phyloP scores from a whole-genome alignment of 108 stramenopile species.

The Cyclotella baltica region DNA sequence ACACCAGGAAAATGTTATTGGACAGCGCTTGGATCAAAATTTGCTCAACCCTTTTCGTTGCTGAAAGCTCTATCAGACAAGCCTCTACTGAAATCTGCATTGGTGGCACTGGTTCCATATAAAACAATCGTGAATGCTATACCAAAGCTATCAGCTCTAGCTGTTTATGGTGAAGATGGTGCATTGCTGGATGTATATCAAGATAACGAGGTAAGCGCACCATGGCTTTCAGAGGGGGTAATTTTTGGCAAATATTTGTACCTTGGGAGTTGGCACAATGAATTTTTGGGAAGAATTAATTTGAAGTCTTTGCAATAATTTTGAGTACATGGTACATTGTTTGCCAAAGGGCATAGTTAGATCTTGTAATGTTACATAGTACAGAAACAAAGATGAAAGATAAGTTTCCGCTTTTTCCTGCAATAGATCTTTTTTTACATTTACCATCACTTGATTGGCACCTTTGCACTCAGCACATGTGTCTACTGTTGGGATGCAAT shows the following conservation, averaged over 20 bases:
- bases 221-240: conserved; percentile 46
- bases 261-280: conserved; percentile 44
- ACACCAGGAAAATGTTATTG: conserved; percentile 29
- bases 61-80: conserved; percentile 31
- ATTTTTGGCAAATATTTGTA: conserved; percentile 41
- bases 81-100: conserved; percentile 16
- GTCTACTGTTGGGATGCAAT: too few species aligned
- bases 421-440: too few species aligned
- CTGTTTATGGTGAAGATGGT: conserved; percentile 47
- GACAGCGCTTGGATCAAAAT: conserved; percentile 30
- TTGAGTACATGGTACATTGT: not conserved
- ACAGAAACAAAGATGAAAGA: too few species aligned
- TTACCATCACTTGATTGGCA: too few species aligned
- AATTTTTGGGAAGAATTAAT: conserved; percentile 32
- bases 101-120: conserved; percentile 45
- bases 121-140: conserved; percentile 33
- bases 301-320: not conserved
- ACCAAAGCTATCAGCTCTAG: conserved; percentile 45
- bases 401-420: too few species aligned
- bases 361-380: too few species aligned
- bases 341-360: too few species aligned
- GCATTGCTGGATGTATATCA: conserved; percentile 19
- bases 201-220: conserved; percentile 29
- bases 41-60: conserved; percentile 34
- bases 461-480: too few species aligned